Evolutionary conservation across 768 basidiomycete species (phyloP), one percentile per base, ranked within the genome.

Genomic region (Lentinula aciculospora): DNA sequence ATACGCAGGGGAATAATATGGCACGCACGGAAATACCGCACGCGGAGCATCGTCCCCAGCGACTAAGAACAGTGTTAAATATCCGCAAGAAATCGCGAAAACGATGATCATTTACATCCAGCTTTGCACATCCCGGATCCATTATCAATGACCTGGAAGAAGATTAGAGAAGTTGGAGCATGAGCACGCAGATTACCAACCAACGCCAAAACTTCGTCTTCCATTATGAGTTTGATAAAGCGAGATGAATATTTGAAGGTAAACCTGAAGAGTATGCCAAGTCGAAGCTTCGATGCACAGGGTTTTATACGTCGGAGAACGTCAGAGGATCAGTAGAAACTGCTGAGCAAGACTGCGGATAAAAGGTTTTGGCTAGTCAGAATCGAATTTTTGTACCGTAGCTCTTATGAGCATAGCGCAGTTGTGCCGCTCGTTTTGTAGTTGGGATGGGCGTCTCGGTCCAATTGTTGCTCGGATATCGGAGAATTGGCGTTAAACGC

Each of bases 111-210:
- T 89, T 67, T 72, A 92, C 91, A 94, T 77, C 97, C 96, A 84
- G 96, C 96, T 81, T 98, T 98, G 89, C 95, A 98, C 95, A 98
- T 98, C 76, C 95, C 96, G 70, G 95, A 98, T 70, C 92, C 93
- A 74, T 92, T 92, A 75, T 93, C 89, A 71, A 91, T 88, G 74
- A 92, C 89, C 89, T 89, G 63, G 17, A 29, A 48, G 23, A 28
- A 63, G 12, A 51, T 40, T 0, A 39, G 49, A 19, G n/a, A n/a
- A 36, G 27, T 29, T 40, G 36, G 3, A 17, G 53, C n/a, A n/a
- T 5, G 36, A 31, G 21, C 61, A 49, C n/a, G 31, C 21, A 4
- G 23, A 50, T 15, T 27, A 70, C 75, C 61, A 65, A 79, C 77
- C 68, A 80, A 73, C 66, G 77, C 82, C 59, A 84, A 81, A 51